Evolutionary conservation across 2,329 filamentous ascomycete genomes (phyloP).

Genomic region (Tympanopsis confertula): DNA sequence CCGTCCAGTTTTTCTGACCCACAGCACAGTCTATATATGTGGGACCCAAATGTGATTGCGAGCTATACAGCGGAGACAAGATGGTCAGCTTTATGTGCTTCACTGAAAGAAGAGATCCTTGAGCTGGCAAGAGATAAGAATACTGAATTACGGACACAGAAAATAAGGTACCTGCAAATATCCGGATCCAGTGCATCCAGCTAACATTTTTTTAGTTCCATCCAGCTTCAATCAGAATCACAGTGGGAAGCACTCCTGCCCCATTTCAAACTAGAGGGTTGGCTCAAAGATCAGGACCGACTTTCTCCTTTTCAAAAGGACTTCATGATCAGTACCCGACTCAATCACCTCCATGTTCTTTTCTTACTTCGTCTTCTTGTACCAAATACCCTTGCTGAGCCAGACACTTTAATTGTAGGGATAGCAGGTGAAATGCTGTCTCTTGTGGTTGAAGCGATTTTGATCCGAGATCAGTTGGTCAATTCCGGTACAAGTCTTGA

Average conservation of each 20-base stretch:
- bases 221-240: too few relatives aligned
- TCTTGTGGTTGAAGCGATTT: constrained; percentile 14
- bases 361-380: constrained; percentile 15
- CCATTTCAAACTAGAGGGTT: too few relatives aligned
- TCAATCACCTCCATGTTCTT: constrained; percentile 18
- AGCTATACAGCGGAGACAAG: constrained; percentile 10
- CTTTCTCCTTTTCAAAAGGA: constrained; percentile 15
- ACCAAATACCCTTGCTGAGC: constrained; percentile 9
- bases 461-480: constrained; percentile 14
- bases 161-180: too few relatives aligned
- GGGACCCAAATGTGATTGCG: too few relatives aligned
- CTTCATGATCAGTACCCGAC: constrained; percentile 15
- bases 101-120: constrained; percentile 18
- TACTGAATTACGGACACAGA: too few relatives aligned
- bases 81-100: constrained; percentile 16
- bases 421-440: constrained; percentile 15
- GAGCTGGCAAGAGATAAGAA: constrained; percentile 15
- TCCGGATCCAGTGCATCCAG: too few relatives aligned
- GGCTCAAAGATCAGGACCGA: too few relatives aligned
- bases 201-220: too few relatives aligned
- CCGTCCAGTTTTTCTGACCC: constrained; percentile 13
- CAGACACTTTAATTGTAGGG: constrained; percentile 10
- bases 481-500: constrained; percentile 18
- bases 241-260: too few relatives aligned
- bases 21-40: too few relatives aligned